These are phyloP conservation scores for Plasmodium vivax DNA, from an alignment of 169 alveolate genomes.

Conservation along the genomic window DNA sequence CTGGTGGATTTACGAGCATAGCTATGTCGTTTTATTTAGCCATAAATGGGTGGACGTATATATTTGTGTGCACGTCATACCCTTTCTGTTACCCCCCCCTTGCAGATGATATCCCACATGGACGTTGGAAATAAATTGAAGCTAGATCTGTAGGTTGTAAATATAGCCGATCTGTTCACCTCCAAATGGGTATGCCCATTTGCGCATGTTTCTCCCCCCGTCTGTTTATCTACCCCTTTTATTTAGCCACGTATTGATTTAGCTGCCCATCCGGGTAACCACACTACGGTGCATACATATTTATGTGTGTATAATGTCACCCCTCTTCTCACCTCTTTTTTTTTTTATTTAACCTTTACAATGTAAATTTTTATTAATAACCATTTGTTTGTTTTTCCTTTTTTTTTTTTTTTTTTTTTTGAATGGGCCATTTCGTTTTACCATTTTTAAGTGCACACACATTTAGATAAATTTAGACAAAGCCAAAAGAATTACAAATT, in stretches of 20 bases:
- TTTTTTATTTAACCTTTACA: background rate
- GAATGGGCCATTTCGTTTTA: background rate
- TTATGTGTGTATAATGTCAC: background rate
- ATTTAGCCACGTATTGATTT: background rate
- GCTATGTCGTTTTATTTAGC: background rate
- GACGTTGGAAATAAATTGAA: constrained; percentile 82
- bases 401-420: background rate
- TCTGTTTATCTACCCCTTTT: background rate
- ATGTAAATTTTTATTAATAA: constrained; percentile 8
- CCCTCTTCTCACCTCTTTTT: background rate
- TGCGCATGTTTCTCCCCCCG: constrained; percentile 4
- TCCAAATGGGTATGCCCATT: background rate
- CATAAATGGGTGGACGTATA: background rate
- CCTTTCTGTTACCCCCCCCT: background rate
- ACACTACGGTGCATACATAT: background rate
- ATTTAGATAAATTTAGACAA: background rate
- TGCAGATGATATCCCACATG: constrained; percentile 84
- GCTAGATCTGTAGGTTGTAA: constrained; percentile 73
- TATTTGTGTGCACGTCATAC: constrained; percentile 7
- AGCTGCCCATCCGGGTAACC: background rate
- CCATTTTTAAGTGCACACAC: constrained; percentile 3
- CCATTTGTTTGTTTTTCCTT: constrained; percentile 20
- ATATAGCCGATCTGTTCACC: background rate
- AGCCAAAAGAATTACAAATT: background rate
- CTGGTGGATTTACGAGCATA: background rate